phyloP scores from a whole-genome alignment of 1,284 basidiomycete species.

The Melanopsichium pennsylvanicum region DNA sequence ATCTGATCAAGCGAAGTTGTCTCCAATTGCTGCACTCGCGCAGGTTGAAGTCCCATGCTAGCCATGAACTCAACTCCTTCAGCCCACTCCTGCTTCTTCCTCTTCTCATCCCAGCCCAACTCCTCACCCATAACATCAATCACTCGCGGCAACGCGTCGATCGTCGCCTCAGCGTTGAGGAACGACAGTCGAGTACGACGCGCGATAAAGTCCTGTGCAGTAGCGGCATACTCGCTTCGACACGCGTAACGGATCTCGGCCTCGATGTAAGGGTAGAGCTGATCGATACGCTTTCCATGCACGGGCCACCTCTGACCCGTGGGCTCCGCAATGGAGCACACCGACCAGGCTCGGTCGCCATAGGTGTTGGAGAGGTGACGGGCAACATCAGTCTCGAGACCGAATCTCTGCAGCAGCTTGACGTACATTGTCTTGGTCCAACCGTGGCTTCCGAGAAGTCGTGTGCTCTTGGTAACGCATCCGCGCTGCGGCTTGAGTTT shows the following conservation, averaged over 20 bases:
- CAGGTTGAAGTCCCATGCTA: conserved; percentile 66
- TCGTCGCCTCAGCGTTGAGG: conserved; percentile 86
- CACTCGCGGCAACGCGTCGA: conserved; percentile 83
- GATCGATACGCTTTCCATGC: conserved; percentile 79
- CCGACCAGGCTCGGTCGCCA: conserved; percentile 95
- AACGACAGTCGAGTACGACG: conserved; percentile 90
- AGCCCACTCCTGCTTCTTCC: conserved; percentile 65
- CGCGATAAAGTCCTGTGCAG: conserved; percentile 88
- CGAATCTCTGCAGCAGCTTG: conserved; percentile 83
- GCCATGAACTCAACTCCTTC: conserved; percentile 63
- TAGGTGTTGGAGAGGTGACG: conserved; percentile 92
- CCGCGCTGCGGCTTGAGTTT: conserved; percentile 70
- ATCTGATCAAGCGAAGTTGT: conserved; percentile 50
- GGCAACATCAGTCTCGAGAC: conserved; percentile 89
- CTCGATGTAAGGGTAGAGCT: conserved; percentile 87
- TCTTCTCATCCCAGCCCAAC: conserved; percentile 80
- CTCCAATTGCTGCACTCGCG: conserved; percentile 50
- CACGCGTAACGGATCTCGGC: conserved; percentile 91
- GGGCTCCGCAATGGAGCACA: conserved; percentile 80
- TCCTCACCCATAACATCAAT: conserved; percentile 91
- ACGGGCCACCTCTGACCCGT: conserved; percentile 85
- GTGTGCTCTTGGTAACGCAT: conserved; percentile 82
- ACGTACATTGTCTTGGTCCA: conserved; percentile 98
- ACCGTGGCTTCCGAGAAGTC: conserved; percentile 89
- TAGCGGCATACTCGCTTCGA: conserved; percentile 88